These are phyloP conservation scores for Xylaria acuta DNA, from an alignment of 495 filamentous ascomycete species.

Conservation along the genomic window DNA sequence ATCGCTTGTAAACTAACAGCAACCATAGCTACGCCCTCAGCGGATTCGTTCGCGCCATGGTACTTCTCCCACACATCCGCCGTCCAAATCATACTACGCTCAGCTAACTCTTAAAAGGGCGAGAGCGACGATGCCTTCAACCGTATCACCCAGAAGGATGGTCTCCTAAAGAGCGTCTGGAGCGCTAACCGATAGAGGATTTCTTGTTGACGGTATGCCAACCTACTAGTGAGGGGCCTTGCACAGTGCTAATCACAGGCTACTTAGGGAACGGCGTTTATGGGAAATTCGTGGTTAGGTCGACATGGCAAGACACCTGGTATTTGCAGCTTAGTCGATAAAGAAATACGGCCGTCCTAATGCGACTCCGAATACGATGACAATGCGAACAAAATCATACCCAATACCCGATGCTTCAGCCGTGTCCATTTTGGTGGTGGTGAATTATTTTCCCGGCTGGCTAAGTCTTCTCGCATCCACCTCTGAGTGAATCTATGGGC, in stretches of 20 bases:
- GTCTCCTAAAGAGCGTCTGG: slow-evolving; percentile 97
- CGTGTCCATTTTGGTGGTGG: slow-evolving; percentile 20
- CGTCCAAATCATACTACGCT: not conserved
- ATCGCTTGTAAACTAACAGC: slow-evolving; percentile 10
- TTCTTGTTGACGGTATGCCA: slow-evolving; percentile 37
- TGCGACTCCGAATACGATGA: slow-evolving; percentile 34
- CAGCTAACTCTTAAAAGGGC: slow-evolving; percentile 41
- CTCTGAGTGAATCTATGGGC: slow-evolving; percentile 52
- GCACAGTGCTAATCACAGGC: slow-evolving; percentile 18
- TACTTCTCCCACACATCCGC: slow-evolving; percentile 1
- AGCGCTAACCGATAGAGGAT: slow-evolving; percentile 73
- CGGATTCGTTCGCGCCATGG: slow-evolving; percentile 97
- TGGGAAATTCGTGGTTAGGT: slow-evolving; percentile 40
- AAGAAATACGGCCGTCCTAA: slow-evolving; percentile 34
- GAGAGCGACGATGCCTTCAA: slow-evolving; percentile 98
- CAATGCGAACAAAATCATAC: slow-evolving; percentile 45
- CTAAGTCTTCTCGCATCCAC: slow-evolving; percentile 57
- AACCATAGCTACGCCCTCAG: slow-evolving; percentile 68
- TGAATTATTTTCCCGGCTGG: slow-evolving; percentile 47
- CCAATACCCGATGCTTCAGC: slow-evolving; percentile 29
- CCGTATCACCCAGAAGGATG: slow-evolving; percentile 92
- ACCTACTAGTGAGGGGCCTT: not conserved
- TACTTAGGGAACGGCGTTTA: slow-evolving; percentile 35
- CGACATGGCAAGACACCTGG: slow-evolving; percentile 45
- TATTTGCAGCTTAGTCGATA: slow-evolving; percentile 44